Evolutionary conservation across 1,284 basidiomycete genomes (phyloP), one percentile per base, ranked within the genome.

Genomic region (Lignosus rhinocerotis): DNA sequence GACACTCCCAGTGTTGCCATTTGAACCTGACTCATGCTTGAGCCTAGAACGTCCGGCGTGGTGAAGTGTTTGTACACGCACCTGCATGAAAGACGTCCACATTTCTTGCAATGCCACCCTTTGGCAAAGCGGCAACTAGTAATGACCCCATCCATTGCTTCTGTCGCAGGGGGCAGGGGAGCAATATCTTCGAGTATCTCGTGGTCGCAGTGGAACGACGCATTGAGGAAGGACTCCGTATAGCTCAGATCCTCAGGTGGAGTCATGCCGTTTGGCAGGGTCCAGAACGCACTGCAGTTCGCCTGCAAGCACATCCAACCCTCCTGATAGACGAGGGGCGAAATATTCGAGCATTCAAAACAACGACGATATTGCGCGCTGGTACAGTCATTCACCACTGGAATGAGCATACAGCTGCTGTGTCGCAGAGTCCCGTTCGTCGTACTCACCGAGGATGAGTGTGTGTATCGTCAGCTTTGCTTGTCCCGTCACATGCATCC

Each of bases 1-100:
- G 71, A 67, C 90, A 92, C 69, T 89, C 80, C 83, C 87, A 90
- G 55, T 79, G 69, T 66, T 90, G 82, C 88, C 88, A 91, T 70
- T 84, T 87, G 55, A 70, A 84, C 65, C 89, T 90, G 62, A 14
- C n/a, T 7, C 25, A 25, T 30, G 59, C 33, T 51, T 49, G 38
- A 53, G 51, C 21, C 11, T 11, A 10, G 11, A 39, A 14, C 7
- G 31, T n/a, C 38, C 41, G 7, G 10, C 34, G 3, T 17, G 2
- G 21, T 16, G 9, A 16, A 36, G 9, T 16, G 46, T 45, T 41
- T 41, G 16, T 9, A 43, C 48, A 66, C 78, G 60, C 54, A 88
- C 89, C 90, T 81, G 75, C 83, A 84, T 8, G 89, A 89, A 30
- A 92, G 71, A 21, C 88, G 80, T 21, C 90, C 90, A 66, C 90